A percentile compares a stretch with the other conserved stretches of the same genome.
These are phyloP conservation scores for Bonia amplexicaulis DNA, from an alignment of 176 grass and related monocot species.

Conservation along the genomic window DNA sequence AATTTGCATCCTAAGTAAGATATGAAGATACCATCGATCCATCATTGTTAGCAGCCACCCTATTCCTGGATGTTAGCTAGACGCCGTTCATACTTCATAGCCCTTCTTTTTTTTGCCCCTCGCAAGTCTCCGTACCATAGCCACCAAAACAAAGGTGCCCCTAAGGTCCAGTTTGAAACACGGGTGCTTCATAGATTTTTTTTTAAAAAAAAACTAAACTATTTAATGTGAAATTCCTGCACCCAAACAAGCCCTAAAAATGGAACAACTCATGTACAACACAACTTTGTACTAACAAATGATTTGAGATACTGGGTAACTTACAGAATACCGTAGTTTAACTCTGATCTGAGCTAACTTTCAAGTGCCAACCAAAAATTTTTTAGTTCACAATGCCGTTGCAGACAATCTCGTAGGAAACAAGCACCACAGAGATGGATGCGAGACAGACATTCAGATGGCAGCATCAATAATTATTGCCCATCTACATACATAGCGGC, in stretches of 20 bases:
- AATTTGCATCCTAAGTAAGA: constrained; percentile 34
- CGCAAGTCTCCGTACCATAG: background rate
- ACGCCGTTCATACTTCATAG: background rate
- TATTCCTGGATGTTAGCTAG: background rate
- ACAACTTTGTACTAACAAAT: background rate
- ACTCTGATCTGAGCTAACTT: background rate
- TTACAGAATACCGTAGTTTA: background rate
- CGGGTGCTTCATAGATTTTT: too few species aligned
- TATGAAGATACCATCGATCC: background rate
- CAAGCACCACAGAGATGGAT: background rate
- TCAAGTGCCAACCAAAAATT: background rate
- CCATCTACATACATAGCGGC: background rate
- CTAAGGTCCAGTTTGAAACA: background rate
- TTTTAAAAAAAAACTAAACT: too few species aligned
- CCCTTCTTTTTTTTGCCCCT: background rate
- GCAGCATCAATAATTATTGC: background rate
- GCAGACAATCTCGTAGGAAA: background rate
- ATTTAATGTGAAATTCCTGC: too few species aligned
- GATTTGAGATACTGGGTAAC: background rate
- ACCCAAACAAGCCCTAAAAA: background rate
- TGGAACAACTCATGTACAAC: background rate
- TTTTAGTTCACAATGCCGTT: background rate
- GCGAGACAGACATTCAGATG: background rate
- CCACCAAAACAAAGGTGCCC: background rate
- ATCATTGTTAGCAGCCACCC: constrained; percentile 7